Conservation (phyloP, 768 basidiomycete species). For the Tylopilus vinaceipallidus region DNA sequence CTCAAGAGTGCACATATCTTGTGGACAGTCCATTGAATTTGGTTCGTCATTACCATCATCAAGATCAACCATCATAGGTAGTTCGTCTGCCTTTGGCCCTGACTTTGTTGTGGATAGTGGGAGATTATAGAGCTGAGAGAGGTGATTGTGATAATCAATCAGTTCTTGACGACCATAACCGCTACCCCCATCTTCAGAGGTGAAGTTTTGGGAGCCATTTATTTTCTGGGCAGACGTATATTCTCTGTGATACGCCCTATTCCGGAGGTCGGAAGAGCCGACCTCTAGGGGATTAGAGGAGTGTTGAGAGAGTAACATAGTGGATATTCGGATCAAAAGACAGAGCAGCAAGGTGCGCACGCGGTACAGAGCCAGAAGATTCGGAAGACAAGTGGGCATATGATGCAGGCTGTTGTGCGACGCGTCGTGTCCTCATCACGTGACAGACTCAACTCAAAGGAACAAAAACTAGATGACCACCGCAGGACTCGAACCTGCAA, state of each 20-base stretch:
- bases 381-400: too few species aligned
- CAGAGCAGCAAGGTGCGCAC: too few species aligned
- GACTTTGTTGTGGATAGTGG: constrained; percentile 20
- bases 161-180: constrained; percentile 40
- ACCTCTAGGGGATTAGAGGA: constrained; percentile 75
- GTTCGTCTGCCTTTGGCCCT: constrained; percentile 22
- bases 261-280: constrained; percentile 56
- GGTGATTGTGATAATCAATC: constrained; percentile 49
- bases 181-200: constrained; percentile 53
- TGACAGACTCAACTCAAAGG: constrained; percentile 8
- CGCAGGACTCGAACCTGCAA: constrained; percentile 97
- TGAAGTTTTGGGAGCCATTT: constrained; percentile 30
- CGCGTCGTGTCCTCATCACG: constrained; percentile 25
- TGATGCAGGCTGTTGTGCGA: too few species aligned
- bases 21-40: constrained; percentile 37
- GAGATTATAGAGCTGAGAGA: constrained; percentile 41
- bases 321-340: not conserved
- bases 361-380: too few species aligned
- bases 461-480: constrained; percentile 54
- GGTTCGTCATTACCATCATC: constrained; percentile 45
- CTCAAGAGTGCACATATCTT: constrained; percentile 36
- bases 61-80: constrained; percentile 40
- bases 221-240: constrained; percentile 37
- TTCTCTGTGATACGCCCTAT: constrained; percentile 43
- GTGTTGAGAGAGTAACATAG: constrained; percentile 57